These are phyloP conservation scores for Zygnema cylindricum DNA, from an alignment of 139 green algal species.

Conservation along the genomic window DNA sequence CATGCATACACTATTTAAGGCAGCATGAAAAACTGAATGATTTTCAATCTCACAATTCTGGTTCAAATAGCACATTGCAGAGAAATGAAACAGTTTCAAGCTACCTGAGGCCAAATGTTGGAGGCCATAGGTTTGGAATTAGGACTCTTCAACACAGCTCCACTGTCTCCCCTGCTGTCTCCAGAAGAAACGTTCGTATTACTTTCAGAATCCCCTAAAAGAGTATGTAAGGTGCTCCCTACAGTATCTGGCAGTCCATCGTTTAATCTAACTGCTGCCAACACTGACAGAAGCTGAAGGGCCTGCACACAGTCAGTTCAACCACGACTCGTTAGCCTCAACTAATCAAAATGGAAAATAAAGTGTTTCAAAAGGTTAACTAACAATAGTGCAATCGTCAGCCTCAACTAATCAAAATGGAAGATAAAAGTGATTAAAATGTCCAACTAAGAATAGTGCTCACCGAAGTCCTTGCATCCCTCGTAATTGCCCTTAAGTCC, in stretches of 20 bases:
- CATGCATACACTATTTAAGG: too few relatives aligned
- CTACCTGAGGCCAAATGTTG: neutral
- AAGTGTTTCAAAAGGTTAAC: too few relatives aligned
- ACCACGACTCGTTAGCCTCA: neutral
- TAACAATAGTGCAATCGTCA: too few relatives aligned
- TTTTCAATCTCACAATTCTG: too few relatives aligned
- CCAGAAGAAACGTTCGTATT: neutral
- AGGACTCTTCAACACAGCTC: neutral
- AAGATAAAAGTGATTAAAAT: neutral
- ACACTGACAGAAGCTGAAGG: slow-evolving; percentile 27
- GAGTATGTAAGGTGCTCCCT: neutral
- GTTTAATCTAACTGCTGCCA: slow-evolving; percentile 39
- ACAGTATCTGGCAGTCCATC: slow-evolving; percentile 17
- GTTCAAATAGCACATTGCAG: too few relatives aligned
- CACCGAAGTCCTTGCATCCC: slow-evolving; percentile 31
- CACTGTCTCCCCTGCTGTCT: neutral
- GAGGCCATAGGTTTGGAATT: neutral
- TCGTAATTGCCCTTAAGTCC: slow-evolving; percentile 51
- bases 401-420: too few relatives aligned
- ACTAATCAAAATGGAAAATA: too few relatives aligned
- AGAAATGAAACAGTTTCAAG: too few relatives aligned
- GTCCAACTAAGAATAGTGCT: neutral
- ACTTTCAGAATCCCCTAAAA: slow-evolving; percentile 19
- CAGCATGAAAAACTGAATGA: too few relatives aligned
- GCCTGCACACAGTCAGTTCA: neutral